phyloP scores from a whole-genome alignment of 2,329 filamentous ascomycete species.

The Penicillium sp. region DNA sequence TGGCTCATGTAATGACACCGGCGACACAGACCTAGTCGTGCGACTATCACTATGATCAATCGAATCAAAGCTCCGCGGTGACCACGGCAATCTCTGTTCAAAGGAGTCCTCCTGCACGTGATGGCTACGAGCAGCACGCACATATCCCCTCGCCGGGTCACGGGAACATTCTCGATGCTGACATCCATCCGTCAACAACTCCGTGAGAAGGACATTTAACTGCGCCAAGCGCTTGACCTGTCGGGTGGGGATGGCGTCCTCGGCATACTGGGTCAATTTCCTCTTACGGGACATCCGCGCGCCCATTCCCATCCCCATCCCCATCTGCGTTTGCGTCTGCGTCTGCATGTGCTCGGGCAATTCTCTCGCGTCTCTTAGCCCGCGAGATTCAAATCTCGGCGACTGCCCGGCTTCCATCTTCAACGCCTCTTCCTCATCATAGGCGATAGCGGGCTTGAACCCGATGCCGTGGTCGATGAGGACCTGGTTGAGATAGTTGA shows the following conservation, averaged over 20 bases:
- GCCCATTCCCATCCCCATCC: background rate
- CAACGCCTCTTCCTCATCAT: slow-evolving; percentile 51
- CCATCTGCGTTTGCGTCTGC: background rate
- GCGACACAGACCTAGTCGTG: background rate
- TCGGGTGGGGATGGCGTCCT: background rate
- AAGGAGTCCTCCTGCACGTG: background rate
- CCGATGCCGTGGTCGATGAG: slow-evolving; percentile 63
- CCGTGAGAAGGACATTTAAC: slow-evolving; percentile 5
- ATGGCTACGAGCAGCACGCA: background rate
- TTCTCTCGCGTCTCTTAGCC: background rate
- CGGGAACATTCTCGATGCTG: background rate
- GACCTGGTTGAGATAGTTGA: slow-evolving; percentile 71
- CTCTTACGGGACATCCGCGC: background rate
- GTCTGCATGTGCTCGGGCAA: background rate
- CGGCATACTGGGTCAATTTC: background rate
- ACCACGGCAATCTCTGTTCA: background rate
- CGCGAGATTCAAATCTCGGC: background rate
- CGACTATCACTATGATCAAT: background rate
- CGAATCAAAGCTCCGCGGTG: slow-evolving; percentile 8
- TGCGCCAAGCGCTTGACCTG: slow-evolving; percentile 8
- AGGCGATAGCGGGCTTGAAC: slow-evolving; percentile 63
- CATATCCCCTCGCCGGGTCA: no score
- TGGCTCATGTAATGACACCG: background rate
- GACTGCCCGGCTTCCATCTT: background rate
- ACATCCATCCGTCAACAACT: slow-evolving; percentile 6